Percentiles rank a stretch among this genome's conserved stretches.
These are phyloP conservation scores for Colletotrichum spaethianum DNA, from an alignment of 2,329 filamentous ascomycete genomes.

Conservation along the genomic window DNA sequence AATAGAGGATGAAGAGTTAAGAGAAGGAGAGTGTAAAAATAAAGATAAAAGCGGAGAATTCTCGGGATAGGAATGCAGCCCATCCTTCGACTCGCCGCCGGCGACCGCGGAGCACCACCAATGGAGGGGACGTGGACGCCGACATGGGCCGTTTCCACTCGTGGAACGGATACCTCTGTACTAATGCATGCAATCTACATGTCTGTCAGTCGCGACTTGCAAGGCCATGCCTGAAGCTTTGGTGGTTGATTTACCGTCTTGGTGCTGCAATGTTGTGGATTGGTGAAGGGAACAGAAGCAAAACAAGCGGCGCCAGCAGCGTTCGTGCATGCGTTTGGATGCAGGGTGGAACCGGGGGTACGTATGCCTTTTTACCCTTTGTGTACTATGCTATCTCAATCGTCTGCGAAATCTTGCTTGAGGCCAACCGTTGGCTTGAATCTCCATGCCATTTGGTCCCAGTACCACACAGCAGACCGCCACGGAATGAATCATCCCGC, in stretches of 20 bases:
- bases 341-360: conserved; percentile 39
- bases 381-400: conserved; percentile 28
- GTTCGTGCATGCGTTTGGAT: conserved; percentile 35
- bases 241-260: neutral
- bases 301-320: conserved; percentile 26
- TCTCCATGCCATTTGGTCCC: conserved; percentile 19
- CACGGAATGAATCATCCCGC: conserved; percentile 28
- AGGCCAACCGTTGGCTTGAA: conserved; percentile 30
- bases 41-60: conserved; percentile 31
- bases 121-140: neutral
- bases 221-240: conserved; percentile 14
- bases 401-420: conserved; percentile 32
- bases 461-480: conserved; percentile 30
- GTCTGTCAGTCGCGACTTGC: conserved; percentile 6
- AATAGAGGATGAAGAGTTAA: neutral
- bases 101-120: neutral
- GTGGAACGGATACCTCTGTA: conserved; percentile 15
- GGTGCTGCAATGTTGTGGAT: conserved; percentile 14
- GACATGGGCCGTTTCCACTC: conserved; percentile 4
- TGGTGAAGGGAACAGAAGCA: conserved; percentile 1
- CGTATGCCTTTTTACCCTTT: conserved; percentile 42
- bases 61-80: conserved; percentile 32
- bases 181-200: conserved; percentile 20
- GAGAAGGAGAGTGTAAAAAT: neutral
- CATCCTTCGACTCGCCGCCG: conserved; percentile 18